phyloP scores from a whole-genome alignment of 768 basidiomycete species.

The Leccinum ochraceum region DNA sequence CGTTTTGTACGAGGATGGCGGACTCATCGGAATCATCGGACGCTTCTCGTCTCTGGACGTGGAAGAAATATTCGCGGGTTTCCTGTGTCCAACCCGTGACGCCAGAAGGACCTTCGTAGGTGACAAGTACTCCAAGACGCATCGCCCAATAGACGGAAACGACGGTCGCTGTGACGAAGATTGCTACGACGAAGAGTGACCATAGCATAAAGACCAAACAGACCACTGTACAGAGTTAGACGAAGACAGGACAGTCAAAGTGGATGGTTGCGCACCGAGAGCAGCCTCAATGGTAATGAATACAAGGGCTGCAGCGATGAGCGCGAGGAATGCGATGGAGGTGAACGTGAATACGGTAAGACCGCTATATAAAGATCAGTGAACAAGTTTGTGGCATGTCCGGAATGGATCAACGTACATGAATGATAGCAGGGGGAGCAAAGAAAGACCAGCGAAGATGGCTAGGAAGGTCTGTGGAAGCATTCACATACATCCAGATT shows the following conservation, averaged over 20 bases:
- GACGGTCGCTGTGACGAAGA: constrained; percentile 34
- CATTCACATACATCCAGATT: constrained; percentile 7
- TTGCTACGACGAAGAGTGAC: constrained; percentile 35
- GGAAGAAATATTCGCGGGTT: constrained; percentile 25
- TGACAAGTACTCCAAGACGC: constrained; percentile 37
- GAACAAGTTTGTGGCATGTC: constrained; percentile 11
- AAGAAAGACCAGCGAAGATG: constrained; percentile 40
- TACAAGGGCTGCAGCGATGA: constrained; percentile 34
- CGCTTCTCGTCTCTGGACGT: constrained; percentile 16
- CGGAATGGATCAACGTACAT: constrained; percentile 34
- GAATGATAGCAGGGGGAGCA: constrained; percentile 38
- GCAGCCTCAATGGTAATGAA: constrained; percentile 33
- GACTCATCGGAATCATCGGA: constrained; percentile 29
- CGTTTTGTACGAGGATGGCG: constrained; percentile 23
- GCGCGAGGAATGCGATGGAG: constrained; percentile 38
- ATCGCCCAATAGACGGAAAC: constrained; percentile 34
- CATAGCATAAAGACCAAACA: constrained; percentile 36
- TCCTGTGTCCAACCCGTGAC: constrained; percentile 33
- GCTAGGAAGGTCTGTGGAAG: constrained; percentile 41
- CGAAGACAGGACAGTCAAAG: neutral
- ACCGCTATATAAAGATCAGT: constrained; percentile 18
- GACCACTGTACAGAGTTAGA: constrained; percentile 29
- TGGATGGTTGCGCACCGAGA: constrained; percentile 25
- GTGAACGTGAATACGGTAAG: constrained; percentile 38
- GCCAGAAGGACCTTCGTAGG: constrained; percentile 35